Base-by-base conservation (phyloP, 345 rosid genomes). In the Rubroshorea leprosula region DNA sequence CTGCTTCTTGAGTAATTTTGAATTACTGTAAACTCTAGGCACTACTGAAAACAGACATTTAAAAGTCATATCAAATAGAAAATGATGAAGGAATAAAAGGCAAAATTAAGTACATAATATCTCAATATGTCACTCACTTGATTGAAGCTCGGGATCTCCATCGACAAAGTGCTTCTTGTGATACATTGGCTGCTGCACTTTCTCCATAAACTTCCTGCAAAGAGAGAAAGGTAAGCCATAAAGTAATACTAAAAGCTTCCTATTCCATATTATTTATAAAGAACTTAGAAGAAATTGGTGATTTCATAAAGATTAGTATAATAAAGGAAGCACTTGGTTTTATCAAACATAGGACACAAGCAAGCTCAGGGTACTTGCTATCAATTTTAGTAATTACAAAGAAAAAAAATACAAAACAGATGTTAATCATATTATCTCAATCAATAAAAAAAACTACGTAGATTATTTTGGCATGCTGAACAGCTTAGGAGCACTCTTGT, bases 71-170 rank as follows among this genome's bases (percentile, higher is more conserved):
- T 21, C 23, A 20, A 29, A 38, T 9, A 45, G 15, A 22, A 24
- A 16, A 45, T 4, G n/a, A 43, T n/a, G 38, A 55, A 11, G 51
- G 44, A 6, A 49, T 11, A 10, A 24, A 56, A 51, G 5, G 16
- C 7, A 1, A 20, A n/a, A 29, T 15, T 11, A 54, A 27, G 5
- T 1, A 0, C 5, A 27, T 15, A 6, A 15, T 8, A 10, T 27
- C 8, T 12, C 21, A 29, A 2, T 5, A 19, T 16, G 18, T 9
- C 0, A 23, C 84, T 71, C 56, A 75, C 96, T 63, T n/a, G 84
- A 59, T 66, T 73, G 83, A 70, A 77, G 66, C 64, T 86, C 99
- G 0, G 74, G 23, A 73, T 92, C 93, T 60, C 80, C 79, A 18
- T 81, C 91, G 10, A 67, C 29, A 21, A 71, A 74, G 46, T 75